Evolutionary conservation across 441 rosid genomes (phyloP), one percentile per base, ranked within the genome.

Genomic region (Gossypium schwendimanii): DNA sequence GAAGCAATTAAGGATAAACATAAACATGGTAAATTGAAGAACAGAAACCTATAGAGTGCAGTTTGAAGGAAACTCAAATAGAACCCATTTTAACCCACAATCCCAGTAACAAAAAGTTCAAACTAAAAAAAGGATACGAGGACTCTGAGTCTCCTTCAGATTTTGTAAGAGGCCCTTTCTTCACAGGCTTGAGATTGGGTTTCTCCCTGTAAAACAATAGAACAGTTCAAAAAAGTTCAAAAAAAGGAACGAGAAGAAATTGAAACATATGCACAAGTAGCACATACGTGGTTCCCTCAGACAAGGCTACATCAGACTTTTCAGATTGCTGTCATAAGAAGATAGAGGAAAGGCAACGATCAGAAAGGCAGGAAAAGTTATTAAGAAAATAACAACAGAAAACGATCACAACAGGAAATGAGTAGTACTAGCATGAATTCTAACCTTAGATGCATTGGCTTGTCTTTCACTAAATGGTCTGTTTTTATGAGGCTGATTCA

Each of bases 141-240:
- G 94, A 81, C 75, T 87, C 81, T 64, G 83, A 31, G 49, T 88
- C 94, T 70, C 70, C 88, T 77, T 89, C 98, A 77, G 83, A 85
- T 78, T 84, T 84, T 77, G 70, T 82, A 70, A 65, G 63, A 44
- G 83, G 76, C 69, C 65, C 95, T 67, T 87, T 89, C 81, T 84
- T 89, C 79, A 83, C 77, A 80, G 87, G 79, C 72, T 87, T 88
- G 73, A 79, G 75, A 80, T 85, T 88, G 66, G 72, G 76, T 80
- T 80, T 84, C 73, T 90, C 95, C 84, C 99, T 95, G 87, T 44
- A 81, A 66, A 76, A 26, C 79, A 79, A 84, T 75, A 77, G 33
- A 77, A 79, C 41, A 58, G 70, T 75, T 76, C 63, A 83, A 58
- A 81, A 73, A 77, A 36, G 9, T 36, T 36, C 2, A 1, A 36